Conservation (phyloP, 192 early-diverging fungal species). For the Coemansia erecta region DNA sequence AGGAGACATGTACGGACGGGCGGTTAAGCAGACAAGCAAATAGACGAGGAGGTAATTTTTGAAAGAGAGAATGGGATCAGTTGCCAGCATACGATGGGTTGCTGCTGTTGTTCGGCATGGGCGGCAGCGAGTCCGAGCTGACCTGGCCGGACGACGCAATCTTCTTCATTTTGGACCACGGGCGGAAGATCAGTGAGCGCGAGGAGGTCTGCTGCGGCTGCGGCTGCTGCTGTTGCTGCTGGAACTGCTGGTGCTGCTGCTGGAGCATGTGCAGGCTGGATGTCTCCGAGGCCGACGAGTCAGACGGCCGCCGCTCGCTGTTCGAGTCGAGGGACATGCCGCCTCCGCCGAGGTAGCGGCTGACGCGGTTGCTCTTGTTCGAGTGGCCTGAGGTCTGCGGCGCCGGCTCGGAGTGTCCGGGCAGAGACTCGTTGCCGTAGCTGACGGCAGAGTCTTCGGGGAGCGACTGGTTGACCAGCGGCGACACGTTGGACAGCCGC, state of each 20-base stretch:
- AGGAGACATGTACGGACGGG: no score
- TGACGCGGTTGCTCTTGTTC: constrained; percentile 25
- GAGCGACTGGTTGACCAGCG: constrained; percentile 30
- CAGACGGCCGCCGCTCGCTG: constrained; percentile 38
- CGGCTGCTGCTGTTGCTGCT: constrained; percentile 22
- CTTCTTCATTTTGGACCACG: constrained; percentile 54
- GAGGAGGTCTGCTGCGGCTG: constrained; percentile 23
- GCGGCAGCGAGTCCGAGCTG: constrained; percentile 29
- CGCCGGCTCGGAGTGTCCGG: neutral
- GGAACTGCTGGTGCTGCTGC: constrained; percentile 14
- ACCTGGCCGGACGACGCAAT: constrained; percentile 42
- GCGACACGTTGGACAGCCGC: constrained; percentile 28
- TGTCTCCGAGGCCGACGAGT: constrained; percentile 15
- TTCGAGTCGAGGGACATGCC: constrained; percentile 3
- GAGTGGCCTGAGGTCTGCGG: constrained; percentile 6
- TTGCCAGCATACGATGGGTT: constrained; percentile 38
- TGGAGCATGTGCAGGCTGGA: constrained; percentile 4
- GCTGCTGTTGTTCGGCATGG: constrained; percentile 34
- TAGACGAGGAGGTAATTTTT: neutral
- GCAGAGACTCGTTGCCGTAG: constrained; percentile 8
- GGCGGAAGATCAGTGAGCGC: constrained; percentile 42
- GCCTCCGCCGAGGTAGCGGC: constrained; percentile 30
- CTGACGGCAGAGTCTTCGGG: constrained; percentile 28
- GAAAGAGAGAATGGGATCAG: neutral
- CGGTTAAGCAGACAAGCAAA: neutral